These are phyloP conservation scores for Zizania latifolia DNA, from an alignment of 176 grass and related monocot species.

Conservation along the genomic window DNA sequence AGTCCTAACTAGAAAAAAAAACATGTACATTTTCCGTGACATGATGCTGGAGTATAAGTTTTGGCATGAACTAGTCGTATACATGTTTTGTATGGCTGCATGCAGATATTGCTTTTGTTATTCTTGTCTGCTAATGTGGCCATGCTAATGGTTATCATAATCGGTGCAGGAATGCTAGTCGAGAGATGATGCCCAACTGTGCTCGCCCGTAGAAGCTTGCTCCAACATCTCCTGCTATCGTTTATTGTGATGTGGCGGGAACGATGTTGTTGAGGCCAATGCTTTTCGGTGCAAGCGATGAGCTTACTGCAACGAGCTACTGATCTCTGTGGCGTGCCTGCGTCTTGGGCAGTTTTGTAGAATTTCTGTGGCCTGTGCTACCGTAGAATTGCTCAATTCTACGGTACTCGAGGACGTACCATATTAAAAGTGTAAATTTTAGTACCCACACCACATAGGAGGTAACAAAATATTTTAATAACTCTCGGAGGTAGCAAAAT, in stretches of 20 bases:
- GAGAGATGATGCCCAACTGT: background rate
- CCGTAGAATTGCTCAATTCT: too few relatives aligned
- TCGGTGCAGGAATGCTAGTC: background rate
- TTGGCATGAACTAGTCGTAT: constrained; percentile 20
- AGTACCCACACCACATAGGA: too few relatives aligned
- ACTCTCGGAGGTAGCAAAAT: too few relatives aligned
- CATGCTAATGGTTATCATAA: background rate
- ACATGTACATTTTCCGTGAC: background rate
- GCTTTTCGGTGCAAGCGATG: background rate
- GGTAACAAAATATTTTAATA: too few relatives aligned
- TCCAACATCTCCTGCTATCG: background rate
- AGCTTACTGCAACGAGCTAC: too few relatives aligned
- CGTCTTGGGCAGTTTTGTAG: too few relatives aligned
- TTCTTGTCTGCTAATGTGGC: background rate
- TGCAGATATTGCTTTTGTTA: background rate
- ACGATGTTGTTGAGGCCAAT: too few relatives aligned
- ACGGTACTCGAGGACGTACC: too few relatives aligned
- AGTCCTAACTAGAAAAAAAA: background rate
- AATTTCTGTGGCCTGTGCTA: too few relatives aligned
- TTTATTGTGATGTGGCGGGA: too few relatives aligned
- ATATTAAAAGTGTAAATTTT: too few relatives aligned
- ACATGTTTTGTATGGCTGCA: background rate
- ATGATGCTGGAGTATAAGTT: constrained; percentile 26
- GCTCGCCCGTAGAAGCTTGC: background rate
- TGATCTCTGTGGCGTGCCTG: too few relatives aligned